Percentiles rank a stretch among this genome's conserved stretches.
phyloP scores from a whole-genome alignment of 83 land plant species.

The Diphasiastrum complanatum region DNA sequence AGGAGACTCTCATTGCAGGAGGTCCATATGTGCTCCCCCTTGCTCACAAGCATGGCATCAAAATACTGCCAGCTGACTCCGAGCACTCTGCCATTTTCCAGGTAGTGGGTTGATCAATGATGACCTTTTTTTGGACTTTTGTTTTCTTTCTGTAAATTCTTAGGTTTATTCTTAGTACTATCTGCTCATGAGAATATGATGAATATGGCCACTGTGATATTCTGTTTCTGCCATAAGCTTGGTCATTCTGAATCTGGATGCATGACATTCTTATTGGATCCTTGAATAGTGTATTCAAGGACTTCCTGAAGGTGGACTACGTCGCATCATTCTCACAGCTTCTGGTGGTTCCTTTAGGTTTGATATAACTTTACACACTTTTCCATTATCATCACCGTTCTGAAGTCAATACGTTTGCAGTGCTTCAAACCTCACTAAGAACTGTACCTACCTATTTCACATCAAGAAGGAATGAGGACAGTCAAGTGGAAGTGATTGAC shows the following conservation, averaged over 20 bases:
- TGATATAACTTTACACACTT: neutral
- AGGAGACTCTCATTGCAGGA: conserved; percentile 95
- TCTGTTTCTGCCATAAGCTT: too few species aligned
- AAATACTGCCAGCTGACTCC: conserved; percentile 96
- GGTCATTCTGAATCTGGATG: neutral
- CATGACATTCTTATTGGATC: neutral
- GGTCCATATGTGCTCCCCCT: conserved; percentile 98
- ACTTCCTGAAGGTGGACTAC: conserved; percentile 83
- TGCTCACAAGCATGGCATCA: conserved; percentile 83
- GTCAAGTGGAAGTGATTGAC: too few species aligned
- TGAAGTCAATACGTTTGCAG: too few species aligned
- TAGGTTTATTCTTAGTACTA: neutral
- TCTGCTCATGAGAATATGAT: neutral
- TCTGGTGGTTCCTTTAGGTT: conserved; percentile 98
- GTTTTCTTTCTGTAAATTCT: neutral
- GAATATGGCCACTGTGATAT: too few species aligned
- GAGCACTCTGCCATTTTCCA: conserved; percentile 99
- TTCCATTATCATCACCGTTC: too few species aligned
- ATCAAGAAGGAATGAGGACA: too few species aligned
- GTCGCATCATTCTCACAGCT: conserved; percentile 88
- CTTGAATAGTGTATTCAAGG: conserved; percentile 85
- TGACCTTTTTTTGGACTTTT: too few species aligned
- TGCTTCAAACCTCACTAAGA: too few species aligned
- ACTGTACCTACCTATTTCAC: too few species aligned
- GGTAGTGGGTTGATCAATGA: too few species aligned